These are phyloP conservation scores for Populus davidiana DNA, from an alignment of 345 rosid genomes.

Conservation along the genomic window DNA sequence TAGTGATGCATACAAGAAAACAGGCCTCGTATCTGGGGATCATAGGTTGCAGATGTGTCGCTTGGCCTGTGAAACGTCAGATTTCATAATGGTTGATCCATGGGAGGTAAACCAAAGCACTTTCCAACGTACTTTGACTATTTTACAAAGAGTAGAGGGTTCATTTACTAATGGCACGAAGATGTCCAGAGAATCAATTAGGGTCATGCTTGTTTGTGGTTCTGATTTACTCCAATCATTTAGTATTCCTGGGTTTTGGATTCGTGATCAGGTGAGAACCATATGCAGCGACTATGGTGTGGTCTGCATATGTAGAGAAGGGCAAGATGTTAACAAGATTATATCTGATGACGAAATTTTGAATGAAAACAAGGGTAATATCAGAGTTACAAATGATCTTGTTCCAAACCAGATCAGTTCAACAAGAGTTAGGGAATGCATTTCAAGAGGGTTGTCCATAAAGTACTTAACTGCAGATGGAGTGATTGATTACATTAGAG, in stretches of 20 bases:
- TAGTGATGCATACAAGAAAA: conserved; percentile 78
- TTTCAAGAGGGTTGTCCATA: conserved; percentile 64
- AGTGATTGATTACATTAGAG: conserved; percentile 56
- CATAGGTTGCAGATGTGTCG: conserved; percentile 70
- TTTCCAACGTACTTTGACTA: conserved; percentile 60
- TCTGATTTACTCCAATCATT: conserved; percentile 86
- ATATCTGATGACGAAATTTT: conserved; percentile 49
- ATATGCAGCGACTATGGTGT: conserved; percentile 77
- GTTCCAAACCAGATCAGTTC: conserved; percentile 88
- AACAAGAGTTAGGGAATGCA: conserved; percentile 77
- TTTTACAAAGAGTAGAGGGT: conserved; percentile 61
- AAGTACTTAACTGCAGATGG: conserved; percentile 72
- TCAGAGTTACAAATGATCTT: conserved; percentile 55
- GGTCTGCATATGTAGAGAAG: conserved; percentile 84
- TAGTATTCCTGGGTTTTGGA: conserved; percentile 74
- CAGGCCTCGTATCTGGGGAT: conserved; percentile 69
- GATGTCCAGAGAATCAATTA: conserved; percentile 55
- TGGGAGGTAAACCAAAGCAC: conserved; percentile 87
- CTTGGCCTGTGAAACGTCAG: conserved; percentile 71
- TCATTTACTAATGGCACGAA: conserved; percentile 26
- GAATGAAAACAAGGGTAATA: conserved; percentile 54
- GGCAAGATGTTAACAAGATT: conserved; percentile 61
- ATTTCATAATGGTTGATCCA: conserved; percentile 85
- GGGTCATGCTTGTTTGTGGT: conserved; percentile 86
- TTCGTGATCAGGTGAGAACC: conserved; percentile 64